phyloP scores from a whole-genome alignment of 1,139 yeast species.

The Eremothecium cymbalariae region DNA sequence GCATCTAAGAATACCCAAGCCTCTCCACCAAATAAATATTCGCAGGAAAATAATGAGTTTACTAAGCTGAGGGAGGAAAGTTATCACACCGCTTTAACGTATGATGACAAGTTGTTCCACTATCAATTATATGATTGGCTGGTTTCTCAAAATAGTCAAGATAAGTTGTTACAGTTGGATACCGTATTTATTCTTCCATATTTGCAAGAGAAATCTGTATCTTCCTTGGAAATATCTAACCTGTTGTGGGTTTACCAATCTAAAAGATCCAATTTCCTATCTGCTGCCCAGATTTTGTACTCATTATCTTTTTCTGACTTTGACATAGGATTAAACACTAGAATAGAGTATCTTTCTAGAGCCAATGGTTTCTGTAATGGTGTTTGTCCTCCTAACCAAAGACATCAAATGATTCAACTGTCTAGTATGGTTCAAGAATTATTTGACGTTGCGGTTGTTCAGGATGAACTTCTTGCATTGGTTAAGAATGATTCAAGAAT shows the following conservation, averaged over 20 bases:
- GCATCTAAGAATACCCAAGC: constrained; percentile 36
- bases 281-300: constrained; percentile 77
- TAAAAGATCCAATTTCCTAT: constrained; percentile 65
- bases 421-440: constrained; percentile 67
- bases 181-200: constrained; percentile 76
- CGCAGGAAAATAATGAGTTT: constrained; percentile 43
- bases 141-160: constrained; percentile 66
- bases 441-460: constrained; percentile 81
- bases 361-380: constrained; percentile 92
- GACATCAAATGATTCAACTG: constrained; percentile 69
- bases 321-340: constrained; percentile 54
- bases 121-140: constrained; percentile 92
- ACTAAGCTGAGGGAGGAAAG: constrained; percentile 60
- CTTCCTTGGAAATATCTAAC: constrained; percentile 67
- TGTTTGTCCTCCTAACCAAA: constrained; percentile 65
- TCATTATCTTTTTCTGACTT: constrained; percentile 69
- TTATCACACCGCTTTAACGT: constrained; percentile 64
- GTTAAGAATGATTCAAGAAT: constrained; percentile 56
- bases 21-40: constrained; percentile 20
- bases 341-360: constrained; percentile 83
- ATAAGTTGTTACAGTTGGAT: constrained; percentile 65
- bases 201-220: constrained; percentile 61
- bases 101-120: constrained; percentile 76
- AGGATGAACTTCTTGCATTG: constrained; percentile 64
- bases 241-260: constrained; percentile 86